Percentiles rank a stretch among this genome's conserved stretches.
Evolutionary conservation across 805 yeast genomes (phyloP).

Genomic region (Yarrowia sp.): DNA sequence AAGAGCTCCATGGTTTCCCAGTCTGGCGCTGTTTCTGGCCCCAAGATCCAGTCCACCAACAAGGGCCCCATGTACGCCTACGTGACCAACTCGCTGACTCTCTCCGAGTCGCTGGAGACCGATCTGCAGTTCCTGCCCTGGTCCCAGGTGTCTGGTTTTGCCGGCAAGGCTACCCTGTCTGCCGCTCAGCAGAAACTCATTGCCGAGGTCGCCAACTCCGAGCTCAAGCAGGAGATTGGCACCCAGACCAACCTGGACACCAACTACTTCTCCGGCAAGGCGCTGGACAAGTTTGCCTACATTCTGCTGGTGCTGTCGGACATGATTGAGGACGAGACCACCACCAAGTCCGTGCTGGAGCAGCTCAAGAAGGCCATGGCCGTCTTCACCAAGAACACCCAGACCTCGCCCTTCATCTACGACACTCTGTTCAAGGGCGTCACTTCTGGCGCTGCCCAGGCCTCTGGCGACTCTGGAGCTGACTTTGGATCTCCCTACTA

Average conservation of each 20-base stretch:
- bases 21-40: conserved; percentile 43
- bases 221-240: conserved; percentile 61
- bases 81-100: conserved; percentile 47
- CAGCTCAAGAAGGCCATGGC: conserved; percentile 71
- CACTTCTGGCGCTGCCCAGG: conserved; percentile 49
- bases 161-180: conserved; percentile 44
- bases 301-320: conserved; percentile 62
- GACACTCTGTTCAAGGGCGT: conserved; percentile 66
- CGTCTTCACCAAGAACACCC: conserved; percentile 72
- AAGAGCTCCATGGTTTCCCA: conserved; percentile 43
- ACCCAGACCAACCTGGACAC: conserved; percentile 74
- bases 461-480: conserved; percentile 53
- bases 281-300: conserved; percentile 88
- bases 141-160: conserved; percentile 50
- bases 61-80: conserved; percentile 53
- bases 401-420: conserved; percentile 74
- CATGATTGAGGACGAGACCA: conserved; percentile 50
- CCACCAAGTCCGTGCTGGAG: conserved; percentile 61
- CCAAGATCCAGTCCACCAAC: conserved; percentile 54
- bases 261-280: conserved; percentile 90
- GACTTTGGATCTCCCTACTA: conserved; percentile 82
- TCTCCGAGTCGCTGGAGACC: conserved; percentile 54
- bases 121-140: conserved; percentile 65
- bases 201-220: conserved; percentile 58
- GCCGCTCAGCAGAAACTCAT: conserved; percentile 55